phyloP scores from a whole-genome alignment of 352 stramenopile genomes.

The Poterioochromonas sp. region DNA sequence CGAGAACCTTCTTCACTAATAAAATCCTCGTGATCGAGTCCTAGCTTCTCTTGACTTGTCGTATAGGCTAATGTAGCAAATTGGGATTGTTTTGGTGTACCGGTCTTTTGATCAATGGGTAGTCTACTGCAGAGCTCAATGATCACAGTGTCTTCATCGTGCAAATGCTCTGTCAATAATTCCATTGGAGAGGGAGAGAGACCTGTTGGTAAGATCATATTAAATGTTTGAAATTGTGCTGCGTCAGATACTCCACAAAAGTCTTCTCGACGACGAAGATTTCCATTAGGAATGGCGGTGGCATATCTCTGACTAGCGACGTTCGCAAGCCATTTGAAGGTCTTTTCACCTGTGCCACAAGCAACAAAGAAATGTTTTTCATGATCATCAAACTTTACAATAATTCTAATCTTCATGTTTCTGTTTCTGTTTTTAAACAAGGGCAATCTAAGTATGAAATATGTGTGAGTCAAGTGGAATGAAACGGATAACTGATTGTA shows the following conservation, averaged over 20 bases:
- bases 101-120: neutral
- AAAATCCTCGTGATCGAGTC: neutral
- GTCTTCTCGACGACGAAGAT: constrained; percentile 20
- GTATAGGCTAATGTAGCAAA: constrained; percentile 1
- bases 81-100: neutral
- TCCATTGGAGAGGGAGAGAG: neutral
- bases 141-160: constrained; percentile 26
- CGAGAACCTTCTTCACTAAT: neutral
- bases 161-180: constrained; percentile 17
- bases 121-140: neutral
- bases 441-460: no score
- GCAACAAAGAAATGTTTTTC: constrained; percentile 53
- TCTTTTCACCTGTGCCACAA: constrained; percentile 63
- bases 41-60: neutral
- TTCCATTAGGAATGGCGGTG: neutral
- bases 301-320: constrained; percentile 64
- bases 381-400: neutral
- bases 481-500: no score
- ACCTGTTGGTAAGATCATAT: neutral
- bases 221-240: neutral
- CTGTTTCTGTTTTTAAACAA: no score
- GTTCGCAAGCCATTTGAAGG: constrained; percentile 67
- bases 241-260: neutral
- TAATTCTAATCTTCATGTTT: constrained; percentile 33
- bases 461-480: no score